Base-by-base conservation (phyloP, 2,329 filamentous ascomycete species). In the Paecilomyces niveus region DNA sequence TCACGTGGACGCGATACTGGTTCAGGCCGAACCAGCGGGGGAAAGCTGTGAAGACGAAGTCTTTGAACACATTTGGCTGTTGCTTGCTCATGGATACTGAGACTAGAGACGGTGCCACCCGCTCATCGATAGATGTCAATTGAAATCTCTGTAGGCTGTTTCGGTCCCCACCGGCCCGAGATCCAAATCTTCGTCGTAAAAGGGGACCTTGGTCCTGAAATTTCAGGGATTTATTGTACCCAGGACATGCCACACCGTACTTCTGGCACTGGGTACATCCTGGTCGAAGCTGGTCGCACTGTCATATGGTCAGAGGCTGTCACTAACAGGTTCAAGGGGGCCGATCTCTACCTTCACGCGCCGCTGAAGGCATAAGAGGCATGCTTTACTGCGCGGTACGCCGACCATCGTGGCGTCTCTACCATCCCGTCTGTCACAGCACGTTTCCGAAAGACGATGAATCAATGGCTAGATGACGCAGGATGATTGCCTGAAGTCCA, bases 371-470 rank as follows among this genome's bases (percentile, higher is more conserved):
- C 72, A 74, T 39, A 65, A 69, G 52, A 67, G 62, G 61, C 72
- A 74, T 54, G 70, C 71, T 65, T 71, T 72, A 60, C 71, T 73
- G 55, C 70, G 64, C 35, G 71, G 72, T 49, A 73, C 66, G 22
- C 71, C 71, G 39, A 73, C 71, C 71, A 73, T 73, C 29, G 49
- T 62, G 60, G 45, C 35, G 50, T 59, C 54, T 45, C 31, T 35
- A 39, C 54, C 32, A 39, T 55, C 50, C 21, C 50, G 39, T 18
- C 39, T n/a, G 39, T 9, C 39, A 45, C 39, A 21, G 39, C 39
- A 45, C 39, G 15, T n/a, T 45, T 45, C 39, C 6, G 39, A 26
- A 54, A 54, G n/a, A 53, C 11, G 11, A 53, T 15, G 13, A 33
- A 54, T n/a, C 29, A 9, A 11, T 21, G 53, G 15, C 18, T 31